Base-by-base conservation (phyloP, 2,329 filamentous ascomycete genomes). In the Fusarium coffeatum region DNA sequence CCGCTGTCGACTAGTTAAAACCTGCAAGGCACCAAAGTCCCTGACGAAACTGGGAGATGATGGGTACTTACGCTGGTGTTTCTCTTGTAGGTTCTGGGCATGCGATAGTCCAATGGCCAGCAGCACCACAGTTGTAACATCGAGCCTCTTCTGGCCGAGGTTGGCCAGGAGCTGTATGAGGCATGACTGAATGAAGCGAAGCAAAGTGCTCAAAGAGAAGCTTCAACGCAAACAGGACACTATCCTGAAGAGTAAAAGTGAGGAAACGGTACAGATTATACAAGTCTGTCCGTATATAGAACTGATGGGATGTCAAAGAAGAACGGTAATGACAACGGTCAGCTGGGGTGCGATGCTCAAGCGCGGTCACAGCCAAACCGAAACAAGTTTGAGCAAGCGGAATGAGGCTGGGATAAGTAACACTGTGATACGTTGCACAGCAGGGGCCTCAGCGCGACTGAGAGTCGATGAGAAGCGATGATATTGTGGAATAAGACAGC, bases 81-180 rank as follows among this genome's bases (percentile, higher is more conserved):
- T 78, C 76, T 65, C 84, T 78, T 25, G 83, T 84, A 23, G 83
- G 81, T 63, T 86, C 83, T 10, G 85, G 86, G 72, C 86, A 88
- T 51, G 84, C 84, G 55, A 87, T 78, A 15, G 84, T 79, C 80
- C 85, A 87, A 73, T 88, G 86, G 6, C 84, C 83, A 30, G 78
- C 76, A 49, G 77, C 75, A 55, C 85, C 85, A 70, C 86, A 88
- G 72, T 87, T 88, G 75, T 87, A 87, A 76, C 86, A 88, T 67
- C 81, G 76, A 51, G 80, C 72, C 60, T 81, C 79, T 47, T 80
- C 78, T 28, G 78, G 64, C 25, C 74, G 78, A 62, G 76, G 71
- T 41, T 78, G 73, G 62, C 73, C 73, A 56, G 76, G 64, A 50
- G 72, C 63, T 55, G 78, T 59, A 41, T 76, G 74, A 42, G 77